Evolutionary conservation across 768 basidiomycete species (phyloP), one percentile per base, ranked within the genome.

Genomic region (Leccinum barrowsii): DNA sequence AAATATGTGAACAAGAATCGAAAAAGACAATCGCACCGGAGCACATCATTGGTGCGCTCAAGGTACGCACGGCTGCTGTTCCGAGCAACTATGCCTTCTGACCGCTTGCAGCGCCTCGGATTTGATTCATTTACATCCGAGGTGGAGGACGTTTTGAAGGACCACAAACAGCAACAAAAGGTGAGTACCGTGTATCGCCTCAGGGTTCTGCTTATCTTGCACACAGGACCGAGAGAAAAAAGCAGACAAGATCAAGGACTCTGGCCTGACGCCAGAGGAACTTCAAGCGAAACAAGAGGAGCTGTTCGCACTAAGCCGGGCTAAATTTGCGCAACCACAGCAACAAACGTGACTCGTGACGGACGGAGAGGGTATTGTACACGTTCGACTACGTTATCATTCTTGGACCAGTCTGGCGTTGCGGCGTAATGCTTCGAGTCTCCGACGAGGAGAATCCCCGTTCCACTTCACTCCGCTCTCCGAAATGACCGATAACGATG

Each of bases 1-100:
- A 98, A 64, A 92, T 98, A 60, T 99, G 97, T 69, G 97, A 98
- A 70, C 89, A 93, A 71, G 94, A 96, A 70, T 92, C 93, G 24
- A 98, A 97, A 79, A 99, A 99, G 79, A 99, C 97, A 1, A 98
- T 99, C 66, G 90, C 94, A 5, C 97, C 97, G 1, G 97, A 99
- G 66, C 97, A 99, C 70, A 94, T 98, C 47, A 89, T 98, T 30
- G 78, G 82, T 22, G 97, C 97, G 5, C 78, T 99, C 56, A 93
- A 93, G 78, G 95, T 91, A 57, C 53, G 80, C 74, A 24, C 21
- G 32, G 44, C 1, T 10, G 28, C 21, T 30, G 50, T 30, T 30
- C 32, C 2, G 21, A 22, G 17, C 46, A 30, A 28, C 35, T 32
- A 58, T 26, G 55, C 13, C 30, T 17, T 49, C 61, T 50, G 49